A percentile compares a stretch with the other conserved stretches of the same genome.
These are phyloP conservation scores for Kurtzmaniella quercitrusa DNA, from an alignment of 1,139 yeast species.

Conservation along the genomic window DNA sequence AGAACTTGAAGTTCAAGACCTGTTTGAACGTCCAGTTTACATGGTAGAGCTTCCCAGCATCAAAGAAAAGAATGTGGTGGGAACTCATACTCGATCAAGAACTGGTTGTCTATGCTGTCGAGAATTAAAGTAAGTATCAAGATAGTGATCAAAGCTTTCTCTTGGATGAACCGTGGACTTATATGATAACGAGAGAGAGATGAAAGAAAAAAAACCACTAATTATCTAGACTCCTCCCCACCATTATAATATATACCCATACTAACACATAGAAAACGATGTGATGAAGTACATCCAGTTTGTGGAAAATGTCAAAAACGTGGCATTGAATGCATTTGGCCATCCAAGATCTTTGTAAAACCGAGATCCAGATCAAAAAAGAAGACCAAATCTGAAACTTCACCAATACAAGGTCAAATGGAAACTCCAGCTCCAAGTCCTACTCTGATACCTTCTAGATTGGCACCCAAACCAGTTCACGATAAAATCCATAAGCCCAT, in stretches of 20 bases:
- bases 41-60: constrained; percentile 3
- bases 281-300: constrained; percentile 25
- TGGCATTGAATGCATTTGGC: constrained; percentile 18
- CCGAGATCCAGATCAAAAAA: not conserved
- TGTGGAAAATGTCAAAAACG: constrained; percentile 22
- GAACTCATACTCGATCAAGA: constrained; percentile 4
- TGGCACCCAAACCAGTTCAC: not conserved
- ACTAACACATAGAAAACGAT: constrained; percentile 15
- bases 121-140: constrained; percentile 5
- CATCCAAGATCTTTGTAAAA: not conserved
- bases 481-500: not conserved
- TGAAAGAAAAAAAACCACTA: not conserved
- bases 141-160: not conserved
- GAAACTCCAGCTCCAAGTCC: not conserved
- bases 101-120: constrained; percentile 7
- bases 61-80: constrained; percentile 6
- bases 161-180: too few relatives aligned
- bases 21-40: not conserved
- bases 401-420: not conserved
- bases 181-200: too few relatives aligned
- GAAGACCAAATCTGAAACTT: not conserved
- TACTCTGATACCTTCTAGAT: not conserved
- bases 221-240: not conserved
- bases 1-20: constrained; percentile 1
- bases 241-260: too few relatives aligned